Evolutionary conservation across 176 grass and related monocot species (phyloP), one percentile per base, ranked within the genome.

Genomic region (Phoenix roebelenii): DNA sequence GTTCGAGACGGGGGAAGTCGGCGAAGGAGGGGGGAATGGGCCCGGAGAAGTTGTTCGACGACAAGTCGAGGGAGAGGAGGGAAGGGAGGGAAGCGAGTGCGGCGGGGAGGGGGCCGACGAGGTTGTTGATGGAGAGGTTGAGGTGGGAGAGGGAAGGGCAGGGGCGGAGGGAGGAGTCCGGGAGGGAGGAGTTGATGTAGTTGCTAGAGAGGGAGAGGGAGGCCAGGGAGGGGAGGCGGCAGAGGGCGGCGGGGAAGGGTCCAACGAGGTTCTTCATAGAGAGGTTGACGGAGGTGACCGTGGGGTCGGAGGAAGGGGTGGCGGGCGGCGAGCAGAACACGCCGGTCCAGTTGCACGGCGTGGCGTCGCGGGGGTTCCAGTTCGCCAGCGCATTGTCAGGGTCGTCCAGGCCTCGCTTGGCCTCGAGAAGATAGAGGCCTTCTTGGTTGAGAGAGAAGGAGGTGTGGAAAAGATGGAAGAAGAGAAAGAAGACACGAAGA

Each of bases 31-130:
- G 20, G 18, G 92, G 86, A 50, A 96, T 90, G 1, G 71, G 16
- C 0, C 86, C 92, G 16, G 86, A 88, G 86, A 96, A 90, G 61
- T 85, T 96, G 73, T 96, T 96, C 29, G 14, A 16, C 7, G 59
- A 49, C 39, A 96, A 72, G 61, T 66, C 65, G 57, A 96, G 74
- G 67, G 70, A 74, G 1, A 77, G 6, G 51, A 96, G 83, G 16
- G 77, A 74, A 2, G 86, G 87, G 67, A 96, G 76, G 14, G 15
- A 35, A 0, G 80, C 78, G 0, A 96, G 74, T 5, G 73, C 73
- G 59, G 58, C 69, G 25, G 92, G 93, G 29, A 96, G 82, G 5
- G 65, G 68, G n/a, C 92, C 92, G 0, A 87, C 80, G 16, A 96
- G 63, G 1, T 16, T 0, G 82, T 96, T 96, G 22, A 57, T 25